Percentiles rank a stretch among this genome's conserved stretches.
These are phyloP conservation scores for Sphaerobolus stellatus DNA, from an alignment of 1,284 basidiomycete species.

Conservation along the genomic window DNA sequence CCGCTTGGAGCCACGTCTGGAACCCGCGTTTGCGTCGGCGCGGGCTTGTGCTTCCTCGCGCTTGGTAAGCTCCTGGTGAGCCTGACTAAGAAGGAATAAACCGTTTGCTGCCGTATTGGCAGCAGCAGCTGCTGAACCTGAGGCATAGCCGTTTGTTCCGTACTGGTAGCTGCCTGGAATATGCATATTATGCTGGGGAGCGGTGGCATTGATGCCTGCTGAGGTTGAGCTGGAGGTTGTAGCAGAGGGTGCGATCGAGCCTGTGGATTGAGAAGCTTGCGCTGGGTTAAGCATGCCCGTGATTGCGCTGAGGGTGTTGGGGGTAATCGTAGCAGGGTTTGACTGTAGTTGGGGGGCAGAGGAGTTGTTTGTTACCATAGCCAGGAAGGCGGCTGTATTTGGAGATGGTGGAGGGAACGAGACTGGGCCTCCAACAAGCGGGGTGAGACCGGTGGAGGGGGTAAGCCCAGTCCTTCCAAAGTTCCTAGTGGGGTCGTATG, in stretches of 20 bases:
- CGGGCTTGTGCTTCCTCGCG: constrained; percentile 66
- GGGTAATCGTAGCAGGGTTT: constrained; percentile 78
- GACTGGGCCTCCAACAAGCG: constrained; percentile 73
- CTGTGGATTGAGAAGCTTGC: constrained; percentile 10
- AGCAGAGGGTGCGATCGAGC: constrained; percentile 27
- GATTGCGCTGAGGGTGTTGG: constrained; percentile 84
- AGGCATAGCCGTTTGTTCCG: constrained; percentile 37
- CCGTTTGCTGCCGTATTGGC: constrained; percentile 78
- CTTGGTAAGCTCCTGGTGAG: constrained; percentile 95
- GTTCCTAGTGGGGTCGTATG: constrained; percentile 63
- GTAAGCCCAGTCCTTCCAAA: constrained; percentile 60
- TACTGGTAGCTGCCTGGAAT: constrained; percentile 11
- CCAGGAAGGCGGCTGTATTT: constrained; percentile 89
- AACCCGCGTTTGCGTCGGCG: constrained; percentile 28
- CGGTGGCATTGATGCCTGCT: constrained; percentile 33
- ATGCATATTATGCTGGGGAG: constrained; percentile 25
- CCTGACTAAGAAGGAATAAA: constrained; percentile 89
- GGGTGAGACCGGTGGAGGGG: constrained; percentile 86
- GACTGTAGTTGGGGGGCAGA: constrained; percentile 53
- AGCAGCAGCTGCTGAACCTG: constrained; percentile 44
- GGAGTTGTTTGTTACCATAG: constrained; percentile 78
- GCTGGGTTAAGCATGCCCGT: constrained; percentile 62
- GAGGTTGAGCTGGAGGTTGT: constrained; percentile 31
- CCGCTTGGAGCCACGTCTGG: constrained; percentile 63
- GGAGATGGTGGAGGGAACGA: constrained; percentile 85